Conservation (phyloP, 306 rosid species). For the Astragalus glycyphyllos region DNA sequence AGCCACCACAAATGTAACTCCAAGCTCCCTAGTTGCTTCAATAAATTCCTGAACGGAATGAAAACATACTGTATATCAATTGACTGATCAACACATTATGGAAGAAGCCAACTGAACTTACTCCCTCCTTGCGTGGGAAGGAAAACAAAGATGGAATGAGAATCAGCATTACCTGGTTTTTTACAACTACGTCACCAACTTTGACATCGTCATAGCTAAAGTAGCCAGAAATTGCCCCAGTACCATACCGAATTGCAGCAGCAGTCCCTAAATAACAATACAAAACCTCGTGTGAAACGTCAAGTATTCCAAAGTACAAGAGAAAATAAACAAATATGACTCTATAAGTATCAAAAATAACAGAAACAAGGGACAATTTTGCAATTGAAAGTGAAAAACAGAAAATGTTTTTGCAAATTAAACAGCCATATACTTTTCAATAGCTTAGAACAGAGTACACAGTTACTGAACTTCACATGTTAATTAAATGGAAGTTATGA, state of each 20-base stretch:
- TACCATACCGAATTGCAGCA: slow-evolving; percentile 90
- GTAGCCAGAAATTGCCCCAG: slow-evolving; percentile 89
- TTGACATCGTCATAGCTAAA: slow-evolving; percentile 72
- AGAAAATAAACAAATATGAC: slow-evolving; percentile 10
- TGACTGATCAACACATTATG: slow-evolving; percentile 27
- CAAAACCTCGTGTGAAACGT: neutral
- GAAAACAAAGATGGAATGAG: slow-evolving; percentile 4
- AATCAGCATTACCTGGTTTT: slow-evolving; percentile 65
- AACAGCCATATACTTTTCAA: no score
- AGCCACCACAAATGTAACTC: slow-evolving; percentile 69
- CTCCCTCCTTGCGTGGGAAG: neutral
- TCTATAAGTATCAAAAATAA: no score
- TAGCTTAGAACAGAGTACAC: no score
- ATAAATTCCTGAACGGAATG: slow-evolving; percentile 71
- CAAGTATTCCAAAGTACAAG: slow-evolving; percentile 2
- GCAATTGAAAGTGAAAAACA: no score
- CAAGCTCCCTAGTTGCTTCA: slow-evolving; percentile 82
- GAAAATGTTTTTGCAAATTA: no score
- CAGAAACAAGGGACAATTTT: no score
- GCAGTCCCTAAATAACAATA: slow-evolving; percentile 62
- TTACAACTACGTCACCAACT: slow-evolving; percentile 76
- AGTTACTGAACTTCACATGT: slow-evolving; percentile 7
- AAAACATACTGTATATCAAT: slow-evolving; percentile 1
- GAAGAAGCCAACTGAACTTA: slow-evolving; percentile 26
- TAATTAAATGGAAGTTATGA: neutral